Evolutionary conservation across 2,329 filamentous ascomycete genomes (phyloP), one percentile per base, ranked within the genome.

Genomic region (Albifimbria verrucaria): DNA sequence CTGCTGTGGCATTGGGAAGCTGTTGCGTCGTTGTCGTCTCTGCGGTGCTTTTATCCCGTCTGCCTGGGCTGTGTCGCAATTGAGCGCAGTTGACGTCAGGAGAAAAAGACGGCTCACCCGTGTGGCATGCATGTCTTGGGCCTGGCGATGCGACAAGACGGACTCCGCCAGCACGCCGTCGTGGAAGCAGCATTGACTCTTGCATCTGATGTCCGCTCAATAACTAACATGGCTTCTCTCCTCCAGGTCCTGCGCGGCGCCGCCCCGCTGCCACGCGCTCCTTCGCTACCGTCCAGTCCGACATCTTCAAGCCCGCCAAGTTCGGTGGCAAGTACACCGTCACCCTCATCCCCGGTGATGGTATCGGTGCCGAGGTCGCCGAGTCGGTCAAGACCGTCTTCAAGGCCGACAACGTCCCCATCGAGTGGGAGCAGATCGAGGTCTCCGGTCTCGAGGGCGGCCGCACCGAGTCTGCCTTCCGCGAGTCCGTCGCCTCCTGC

Each of bases 251-350:
- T 83, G 64, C 76, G 78, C 69, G 70, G 77, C 68, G 72, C 76
- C 59, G 76, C 77, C 61, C 65, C 65, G 72, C 72, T 61, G 67
- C 70, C 60, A 71, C 76, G 55, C 80, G 81, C 70, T 76, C 77
- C 65, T 87, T 92, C 72, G 90, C 91, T 65, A 96, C 90, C 60
- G 81, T 96, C 65, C 86, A 92, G 76, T 89, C 89, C 72, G 94
- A 97, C 77, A 93, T 97, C 77, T 97, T 97, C 85, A 96, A 97
- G 85, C 92, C 92, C 65, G 92, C 93, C 79, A 94, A 97, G 83
- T 97, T 92, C 75, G 94, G 94, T 74, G 91, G 93, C 79, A 99
- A 97, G 81, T 99, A 97, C 84, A 99, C 94, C 36, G 93, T 97
- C 66, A 97, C 93, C 60, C 83, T 99, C 69, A 97, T 99, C 73